phyloP scores from a whole-genome alignment of 495 filamentous ascomycete species.

The Schizothecium vesticola region DNA sequence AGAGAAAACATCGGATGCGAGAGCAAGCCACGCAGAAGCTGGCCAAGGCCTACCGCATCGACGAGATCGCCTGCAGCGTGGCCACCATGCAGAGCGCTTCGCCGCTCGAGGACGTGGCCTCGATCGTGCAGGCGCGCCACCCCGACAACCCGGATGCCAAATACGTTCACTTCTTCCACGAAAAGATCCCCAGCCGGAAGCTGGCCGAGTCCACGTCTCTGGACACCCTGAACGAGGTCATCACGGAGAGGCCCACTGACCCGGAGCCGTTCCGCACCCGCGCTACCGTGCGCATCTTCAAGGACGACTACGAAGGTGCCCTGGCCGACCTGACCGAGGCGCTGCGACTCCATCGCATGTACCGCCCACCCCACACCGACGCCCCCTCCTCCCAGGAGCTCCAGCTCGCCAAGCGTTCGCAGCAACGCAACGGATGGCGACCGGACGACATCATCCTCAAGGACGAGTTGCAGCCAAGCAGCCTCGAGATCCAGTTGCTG shows the following conservation, averaged over 20 bases:
- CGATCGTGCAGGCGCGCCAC: conserved; percentile 61
- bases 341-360: conserved; percentile 52
- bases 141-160: conserved; percentile 61
- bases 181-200: conserved; percentile 75
- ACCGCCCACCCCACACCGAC: conserved; percentile 39
- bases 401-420: conserved; percentile 30
- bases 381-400: conserved; percentile 33
- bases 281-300: conserved; percentile 68
- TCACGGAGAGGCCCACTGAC: conserved; percentile 54
- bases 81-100: conserved; percentile 77
- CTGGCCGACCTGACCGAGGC: conserved; percentile 61
- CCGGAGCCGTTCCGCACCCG: conserved; percentile 63
- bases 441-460: conserved; percentile 52
- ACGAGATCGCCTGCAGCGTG: conserved; percentile 76
- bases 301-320: conserved; percentile 65
- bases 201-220: conserved; percentile 68
- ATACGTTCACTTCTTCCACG: conserved; percentile 84
- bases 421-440: conserved; percentile 34
- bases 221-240: conserved; percentile 58
- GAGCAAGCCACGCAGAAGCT: conserved; percentile 73
- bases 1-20: conserved; percentile 68
- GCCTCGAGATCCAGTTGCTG: conserved; percentile 64
- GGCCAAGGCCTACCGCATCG: conserved; percentile 65
- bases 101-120: conserved; percentile 73
- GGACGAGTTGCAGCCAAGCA: conserved; percentile 66